These are phyloP conservation scores for Lasiodiplodia hormozganensis DNA, from an alignment of 2,329 filamentous ascomycete species.

Conservation along the genomic window DNA sequence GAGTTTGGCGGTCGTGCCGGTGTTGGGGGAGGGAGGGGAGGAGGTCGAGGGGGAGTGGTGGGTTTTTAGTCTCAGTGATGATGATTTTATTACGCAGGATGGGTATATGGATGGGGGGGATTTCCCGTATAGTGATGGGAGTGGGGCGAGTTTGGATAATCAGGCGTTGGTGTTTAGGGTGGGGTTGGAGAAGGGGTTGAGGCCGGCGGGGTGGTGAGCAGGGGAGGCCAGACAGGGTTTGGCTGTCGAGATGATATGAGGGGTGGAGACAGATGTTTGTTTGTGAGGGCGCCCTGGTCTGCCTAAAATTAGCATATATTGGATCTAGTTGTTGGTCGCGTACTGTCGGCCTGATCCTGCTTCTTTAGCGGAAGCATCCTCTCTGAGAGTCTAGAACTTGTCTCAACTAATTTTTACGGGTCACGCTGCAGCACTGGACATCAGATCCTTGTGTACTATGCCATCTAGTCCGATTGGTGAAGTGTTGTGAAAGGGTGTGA, in stretches of 20 bases:
- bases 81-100: slow-evolving; percentile 78
- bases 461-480: too few species aligned
- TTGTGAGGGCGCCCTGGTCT: too few species aligned
- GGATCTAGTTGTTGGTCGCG: too few species aligned
- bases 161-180: slow-evolving; percentile 70
- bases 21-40: slow-evolving; percentile 61
- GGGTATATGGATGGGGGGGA: slow-evolving; percentile 66
- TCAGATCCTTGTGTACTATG: too few species aligned
- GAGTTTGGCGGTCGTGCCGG: slow-evolving; percentile 67
- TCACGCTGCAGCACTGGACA: too few species aligned
- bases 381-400: too few species aligned
- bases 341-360: too few species aligned
- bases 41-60: slow-evolving; percentile 61
- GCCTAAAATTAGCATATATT: too few species aligned
- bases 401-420: too few species aligned
- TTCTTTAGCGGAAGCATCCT: too few species aligned
- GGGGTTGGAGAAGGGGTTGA: slow-evolving; percentile 48
- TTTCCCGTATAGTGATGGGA: slow-evolving; percentile 62
- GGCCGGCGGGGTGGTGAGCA: slow-evolving; percentile 1
- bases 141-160: slow-evolving; percentile 65
- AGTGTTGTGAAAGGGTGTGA: too few species aligned
- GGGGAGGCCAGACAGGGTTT: not conserved
- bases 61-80: slow-evolving; percentile 72
- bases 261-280: too few species aligned
- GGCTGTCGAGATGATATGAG: not conserved